Conservation (phyloP, 805 yeast genomes). For the Cyberlindnera amylophila region DNA sequence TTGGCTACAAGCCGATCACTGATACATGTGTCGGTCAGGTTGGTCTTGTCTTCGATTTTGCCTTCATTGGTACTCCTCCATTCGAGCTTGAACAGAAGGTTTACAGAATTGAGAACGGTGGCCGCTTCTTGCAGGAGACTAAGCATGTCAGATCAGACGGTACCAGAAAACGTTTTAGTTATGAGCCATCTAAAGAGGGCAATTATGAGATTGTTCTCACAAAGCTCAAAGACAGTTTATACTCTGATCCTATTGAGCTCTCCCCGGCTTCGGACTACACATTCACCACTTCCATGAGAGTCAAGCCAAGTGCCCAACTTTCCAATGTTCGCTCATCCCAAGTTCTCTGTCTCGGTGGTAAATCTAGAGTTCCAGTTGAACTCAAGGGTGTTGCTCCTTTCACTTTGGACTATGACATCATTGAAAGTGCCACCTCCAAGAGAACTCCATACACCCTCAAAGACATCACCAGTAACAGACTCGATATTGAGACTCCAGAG, state of each 20-base stretch:
- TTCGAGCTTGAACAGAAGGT: constrained; percentile 63
- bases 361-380: constrained; percentile 46
- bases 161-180: constrained; percentile 54
- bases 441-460: constrained; percentile 40
- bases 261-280: constrained; percentile 40
- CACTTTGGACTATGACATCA: constrained; percentile 60
- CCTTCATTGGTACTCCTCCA: constrained; percentile 76
- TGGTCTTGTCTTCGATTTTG: constrained; percentile 72
- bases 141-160: constrained; percentile 36
- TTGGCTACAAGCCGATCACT: constrained; percentile 48
- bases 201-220: constrained; percentile 71
- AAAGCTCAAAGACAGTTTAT: constrained; percentile 59
- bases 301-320: constrained; percentile 52
- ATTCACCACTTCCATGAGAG: constrained; percentile 67
- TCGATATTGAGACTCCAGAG: constrained; percentile 49
- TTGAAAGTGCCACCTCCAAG: constrained; percentile 50
- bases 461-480: constrained; percentile 35
- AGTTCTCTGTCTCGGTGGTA: constrained; percentile 45
- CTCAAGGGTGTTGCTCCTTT: constrained; percentile 84
- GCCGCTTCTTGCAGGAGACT: constrained; percentile 32
- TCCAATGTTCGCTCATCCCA: constrained; percentile 13
- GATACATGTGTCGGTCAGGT: constrained; percentile 92
- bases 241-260: constrained; percentile 39
- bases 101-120: constrained; percentile 44
- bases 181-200: constrained; percentile 80